phyloP scores from a whole-genome alignment of 1,139 yeast species.

The Hyphopichia burtonii region DNA sequence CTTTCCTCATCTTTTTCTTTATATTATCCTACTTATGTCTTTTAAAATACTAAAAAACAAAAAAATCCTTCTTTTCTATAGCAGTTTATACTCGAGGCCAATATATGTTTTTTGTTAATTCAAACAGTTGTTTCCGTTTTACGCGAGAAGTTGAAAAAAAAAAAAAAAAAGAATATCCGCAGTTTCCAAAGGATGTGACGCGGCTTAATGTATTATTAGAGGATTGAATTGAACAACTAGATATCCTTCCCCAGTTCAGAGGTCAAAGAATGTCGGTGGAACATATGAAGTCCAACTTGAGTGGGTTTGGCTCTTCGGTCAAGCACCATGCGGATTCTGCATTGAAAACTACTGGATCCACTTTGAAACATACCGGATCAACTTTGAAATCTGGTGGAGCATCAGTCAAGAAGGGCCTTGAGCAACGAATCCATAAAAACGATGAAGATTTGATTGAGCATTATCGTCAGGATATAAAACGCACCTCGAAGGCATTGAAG shows the following conservation, averaged over 20 bases:
- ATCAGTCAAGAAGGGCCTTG: not conserved
- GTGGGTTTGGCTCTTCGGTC: constrained; percentile 1
- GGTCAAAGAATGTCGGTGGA: constrained; percentile 1
- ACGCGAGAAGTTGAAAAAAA: not conserved
- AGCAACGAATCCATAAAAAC: not conserved
- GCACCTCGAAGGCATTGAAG: constrained; percentile 43
- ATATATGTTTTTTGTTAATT: not conserved
- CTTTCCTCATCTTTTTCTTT: not conserved
- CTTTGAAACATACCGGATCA: not conserved
- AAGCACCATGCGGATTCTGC: not conserved
- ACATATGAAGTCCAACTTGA: constrained; percentile 2
- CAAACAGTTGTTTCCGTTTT: not conserved
- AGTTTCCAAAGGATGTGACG: not conserved
- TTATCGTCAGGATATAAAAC: constrained; percentile 45
- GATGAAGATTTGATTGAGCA: constrained; percentile 41
- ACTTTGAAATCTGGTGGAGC: not conserved
- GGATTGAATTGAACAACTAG: too few species aligned
- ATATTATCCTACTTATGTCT: not conserved
- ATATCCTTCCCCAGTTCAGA: too few species aligned
- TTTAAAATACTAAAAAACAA: not conserved
- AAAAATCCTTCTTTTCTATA: not conserved
- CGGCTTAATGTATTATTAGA: too few species aligned
- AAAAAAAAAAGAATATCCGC: not conserved
- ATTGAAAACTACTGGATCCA: not conserved
- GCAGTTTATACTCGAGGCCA: not conserved